These are phyloP conservation scores for Thuja plicata DNA, from an alignment of 83 land plant genomes.

Conservation along the genomic window DNA sequence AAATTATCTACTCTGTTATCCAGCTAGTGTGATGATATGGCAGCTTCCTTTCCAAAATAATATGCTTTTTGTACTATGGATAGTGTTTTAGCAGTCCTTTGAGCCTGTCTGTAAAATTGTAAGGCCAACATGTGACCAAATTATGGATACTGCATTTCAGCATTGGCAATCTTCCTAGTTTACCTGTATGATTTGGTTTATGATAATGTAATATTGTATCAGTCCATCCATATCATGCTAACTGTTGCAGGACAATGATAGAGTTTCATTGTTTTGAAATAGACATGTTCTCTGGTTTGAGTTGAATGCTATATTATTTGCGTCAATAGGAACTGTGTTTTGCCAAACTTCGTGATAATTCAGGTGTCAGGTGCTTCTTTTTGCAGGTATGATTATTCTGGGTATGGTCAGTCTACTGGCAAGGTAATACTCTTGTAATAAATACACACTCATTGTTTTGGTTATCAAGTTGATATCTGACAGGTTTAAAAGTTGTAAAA, in stretches of 20 bases:
- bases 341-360: background rate
- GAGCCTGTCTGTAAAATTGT: background rate
- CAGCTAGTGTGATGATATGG: background rate
- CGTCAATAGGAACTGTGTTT: background rate
- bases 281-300: background rate
- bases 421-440: conserved; percentile 26
- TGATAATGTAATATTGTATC: background rate
- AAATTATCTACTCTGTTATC: background rate
- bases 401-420: conserved; percentile 54
- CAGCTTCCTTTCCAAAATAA: background rate
- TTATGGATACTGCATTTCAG: background rate
- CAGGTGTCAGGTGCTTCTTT: background rate
- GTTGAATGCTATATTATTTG: background rate
- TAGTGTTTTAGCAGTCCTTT: background rate
- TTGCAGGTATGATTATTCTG: conserved; percentile 58
- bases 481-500: background rate
- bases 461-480: background rate
- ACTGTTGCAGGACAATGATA: background rate
- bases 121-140: background rate
- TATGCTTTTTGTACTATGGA: background rate
- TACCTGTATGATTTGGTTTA: background rate
- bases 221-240: background rate
- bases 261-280: background rate
- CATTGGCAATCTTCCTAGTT: background rate
- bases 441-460: background rate